Evolutionary conservation across 2,329 filamentous ascomycete species (phyloP).

Genomic region (Aureobasidium subglaciale): DNA sequence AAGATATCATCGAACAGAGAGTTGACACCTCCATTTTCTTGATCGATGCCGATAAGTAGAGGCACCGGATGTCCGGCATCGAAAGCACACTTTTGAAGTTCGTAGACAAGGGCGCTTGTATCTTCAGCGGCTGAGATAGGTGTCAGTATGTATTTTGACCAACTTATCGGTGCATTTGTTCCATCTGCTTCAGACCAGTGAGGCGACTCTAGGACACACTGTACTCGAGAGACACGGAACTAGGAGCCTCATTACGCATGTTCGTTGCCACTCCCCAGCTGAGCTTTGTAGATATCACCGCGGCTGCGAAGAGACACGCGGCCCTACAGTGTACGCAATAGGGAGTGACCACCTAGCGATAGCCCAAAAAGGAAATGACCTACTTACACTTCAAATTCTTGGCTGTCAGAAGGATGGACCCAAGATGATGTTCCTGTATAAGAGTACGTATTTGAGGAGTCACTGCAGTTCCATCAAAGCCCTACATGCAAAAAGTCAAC

Average conservation of each 20-base stretch:
- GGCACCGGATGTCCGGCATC: conserved; percentile 85
- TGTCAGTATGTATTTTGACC: not conserved
- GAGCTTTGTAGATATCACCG: not conserved
- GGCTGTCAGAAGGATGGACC: conserved; percentile 75
- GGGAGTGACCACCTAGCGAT: not conserved
- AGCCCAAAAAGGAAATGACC: not conserved
- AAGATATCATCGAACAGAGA: conserved; percentile 93
- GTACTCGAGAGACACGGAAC: not conserved
- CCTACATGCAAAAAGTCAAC: conserved; percentile 48
- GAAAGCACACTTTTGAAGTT: conserved; percentile 86
- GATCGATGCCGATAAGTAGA: conserved; percentile 82
- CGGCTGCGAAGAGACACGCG: not conserved
- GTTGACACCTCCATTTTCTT: conserved; percentile 97
- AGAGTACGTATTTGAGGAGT: conserved; percentile 74
- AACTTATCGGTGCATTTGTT: too few relatives aligned
- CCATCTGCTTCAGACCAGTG: too few relatives aligned
- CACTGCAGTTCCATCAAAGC: conserved; percentile 76
- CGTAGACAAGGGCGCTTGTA: conserved; percentile 78
- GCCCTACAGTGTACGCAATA: not conserved
- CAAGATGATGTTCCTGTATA: conserved; percentile 79
- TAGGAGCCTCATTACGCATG: conserved; percentile 12
- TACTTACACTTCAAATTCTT: conserved; percentile 75
- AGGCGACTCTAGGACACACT: too few relatives aligned
- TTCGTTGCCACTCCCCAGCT: not conserved
- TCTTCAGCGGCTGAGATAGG: conserved; percentile 68